Evolutionary conservation across 208 protist species (phyloP).

Genomic region (Acanthamoeba triangularis): DNA sequence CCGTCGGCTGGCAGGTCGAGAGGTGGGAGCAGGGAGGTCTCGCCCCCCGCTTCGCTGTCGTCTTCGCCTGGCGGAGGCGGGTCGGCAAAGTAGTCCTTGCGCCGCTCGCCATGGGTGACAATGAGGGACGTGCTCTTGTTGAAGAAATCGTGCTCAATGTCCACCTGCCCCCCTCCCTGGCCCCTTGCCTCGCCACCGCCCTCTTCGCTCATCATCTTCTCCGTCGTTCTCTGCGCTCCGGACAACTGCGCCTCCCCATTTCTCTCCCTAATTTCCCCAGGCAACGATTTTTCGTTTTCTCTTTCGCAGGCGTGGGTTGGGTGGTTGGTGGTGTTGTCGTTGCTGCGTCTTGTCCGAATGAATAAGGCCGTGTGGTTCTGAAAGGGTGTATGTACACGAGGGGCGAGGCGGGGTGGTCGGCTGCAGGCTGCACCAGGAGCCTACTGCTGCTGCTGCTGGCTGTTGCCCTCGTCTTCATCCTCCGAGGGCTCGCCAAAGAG

Average conservation of each 20-base stretch:
- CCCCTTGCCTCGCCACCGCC: not conserved
- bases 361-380: no score
- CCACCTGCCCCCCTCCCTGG: not conserved
- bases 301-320: no score
- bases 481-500: constrained; percentile 11
- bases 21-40: not conserved
- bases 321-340: no score
- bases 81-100: not conserved
- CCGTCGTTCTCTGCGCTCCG: no score
- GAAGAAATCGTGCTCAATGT: constrained; percentile 39
- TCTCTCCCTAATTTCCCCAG: no score
- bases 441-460: not conserved
- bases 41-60: not conserved
- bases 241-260: no score
- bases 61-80: not conserved
- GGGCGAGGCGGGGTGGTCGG: no score
- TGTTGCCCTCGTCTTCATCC: not conserved
- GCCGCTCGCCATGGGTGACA: not conserved
- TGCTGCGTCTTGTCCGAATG: no score
- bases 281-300: no score
- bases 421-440: no score
- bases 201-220: not conserved
- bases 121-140: constrained; percentile 16
- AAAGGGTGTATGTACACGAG: no score
- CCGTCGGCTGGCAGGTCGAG: not conserved